Base-by-base conservation (phyloP, 495 filamentous ascomycete genomes). In the Hypoxylon fragiforme region DNA sequence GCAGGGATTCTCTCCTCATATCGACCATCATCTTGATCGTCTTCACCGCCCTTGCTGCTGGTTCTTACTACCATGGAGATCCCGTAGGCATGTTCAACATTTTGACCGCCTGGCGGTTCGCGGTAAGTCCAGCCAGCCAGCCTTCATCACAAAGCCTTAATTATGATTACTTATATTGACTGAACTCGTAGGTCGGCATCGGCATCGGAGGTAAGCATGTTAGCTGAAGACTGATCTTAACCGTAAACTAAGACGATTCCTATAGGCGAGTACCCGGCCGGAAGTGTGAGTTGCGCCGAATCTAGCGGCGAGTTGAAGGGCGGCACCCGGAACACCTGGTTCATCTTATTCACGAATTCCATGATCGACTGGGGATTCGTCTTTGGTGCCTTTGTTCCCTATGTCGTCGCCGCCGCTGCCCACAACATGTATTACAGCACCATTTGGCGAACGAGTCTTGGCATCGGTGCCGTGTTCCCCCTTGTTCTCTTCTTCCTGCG, bases 331-430 rank as follows among this genome's bases (percentile, higher is more conserved):
- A 92, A 96, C 62, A 80, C 85, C 15, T 95, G 89, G 89, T 97
- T 96, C 70, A 90, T 95, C 63, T 77, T 95, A 57, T 96, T 95
- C 70, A 97, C 91, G 36, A 96, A 96, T 72, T 80, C 88, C 26
- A 85, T 88, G 74, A 95, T 97, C 53, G 89, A 95, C 66, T 79
- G 73, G 75, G 90, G 85, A 0, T 92, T 89, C 42, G 87, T 94
- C 3, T 71, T 88, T 34, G 84, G 88, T 1, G 82, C 88, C 0
- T 79, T 95, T 38, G 83, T 90, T 1, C 86, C 89, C 0, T 78
- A 81, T 47, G 73, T 94, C 28, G 73, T 94, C 11, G 82, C 87
- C 4, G 77, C 87, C 46, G 85, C 87, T 35, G 85, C 77, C 39
- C 79, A 81, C 12, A 84, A 90, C 60, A 62, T 77, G n/a, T 84